phyloP scores from a whole-genome alignment of 192 early-diverging fungal species.

The Coemansia sp. region DNA sequence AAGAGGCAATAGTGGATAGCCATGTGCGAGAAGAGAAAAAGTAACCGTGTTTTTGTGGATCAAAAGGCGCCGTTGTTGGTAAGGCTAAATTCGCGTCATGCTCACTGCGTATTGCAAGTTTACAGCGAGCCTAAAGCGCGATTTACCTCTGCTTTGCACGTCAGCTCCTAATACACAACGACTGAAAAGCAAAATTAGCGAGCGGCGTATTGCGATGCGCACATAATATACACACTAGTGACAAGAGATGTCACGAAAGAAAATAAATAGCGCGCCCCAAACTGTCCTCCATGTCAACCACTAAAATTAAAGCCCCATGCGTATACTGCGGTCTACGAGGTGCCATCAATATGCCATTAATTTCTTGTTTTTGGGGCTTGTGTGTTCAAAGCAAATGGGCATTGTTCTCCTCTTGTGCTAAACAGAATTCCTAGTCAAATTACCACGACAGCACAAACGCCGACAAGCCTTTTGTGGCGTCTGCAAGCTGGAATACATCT shows the following conservation, averaged over 20 bases:
- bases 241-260: background rate
- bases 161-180: background rate
- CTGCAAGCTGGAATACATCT: background rate
- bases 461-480: background rate
- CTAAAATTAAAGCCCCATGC: too few species aligned
- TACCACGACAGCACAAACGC: background rate
- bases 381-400: background rate
- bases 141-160: background rate
- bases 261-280: background rate
- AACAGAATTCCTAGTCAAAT: background rate
- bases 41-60: background rate
- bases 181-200: background rate
- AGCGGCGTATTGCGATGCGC: background rate
- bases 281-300: background rate
- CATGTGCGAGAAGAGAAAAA: background rate
- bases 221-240: too few species aligned
- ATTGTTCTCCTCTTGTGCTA: background rate
- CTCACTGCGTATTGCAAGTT: background rate
- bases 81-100: background rate
- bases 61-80: background rate
- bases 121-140: background rate
- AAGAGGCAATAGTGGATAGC: background rate
- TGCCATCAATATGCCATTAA: too few species aligned
- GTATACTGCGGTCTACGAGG: too few species aligned
- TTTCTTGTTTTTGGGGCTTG: background rate